phyloP scores from a whole-genome alignment of 73 alveolate species.

The Paramecium sonneborni region DNA sequence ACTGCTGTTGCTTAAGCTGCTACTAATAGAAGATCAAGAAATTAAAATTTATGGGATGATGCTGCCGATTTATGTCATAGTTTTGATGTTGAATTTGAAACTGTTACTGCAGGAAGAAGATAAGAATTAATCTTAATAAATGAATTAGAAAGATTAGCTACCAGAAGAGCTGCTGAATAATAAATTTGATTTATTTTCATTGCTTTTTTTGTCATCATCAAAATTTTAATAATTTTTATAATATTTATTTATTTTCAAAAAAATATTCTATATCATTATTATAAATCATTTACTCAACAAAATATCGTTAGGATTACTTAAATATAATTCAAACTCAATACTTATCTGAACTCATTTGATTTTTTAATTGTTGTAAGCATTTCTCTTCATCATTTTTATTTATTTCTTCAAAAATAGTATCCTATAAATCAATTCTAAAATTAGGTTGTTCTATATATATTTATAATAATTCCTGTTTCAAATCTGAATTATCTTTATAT shows the following conservation, averaged over 20 bases:
- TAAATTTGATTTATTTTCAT: not conserved
- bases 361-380: no score
- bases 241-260: not conserved
- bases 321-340: not conserved
- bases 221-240: not conserved
- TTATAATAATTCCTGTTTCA: no score
- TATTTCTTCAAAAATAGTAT: no score
- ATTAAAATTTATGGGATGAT: conserved; percentile 19
- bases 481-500: no score
- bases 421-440: no score
- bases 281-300: not conserved
- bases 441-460: no score
- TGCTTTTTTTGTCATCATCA: not conserved
- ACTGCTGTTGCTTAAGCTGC: conserved; percentile 42
- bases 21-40: conserved; percentile 15
- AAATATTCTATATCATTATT: not conserved
- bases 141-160: conserved; percentile 49
- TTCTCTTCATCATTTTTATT: no score
- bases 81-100: conserved; percentile 34
- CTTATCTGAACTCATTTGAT: not conserved
- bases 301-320: not conserved
- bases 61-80: not conserved
- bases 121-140: not conserved
- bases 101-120: conserved; percentile 50
- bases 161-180: conserved; percentile 53